Percentiles rank a stretch among this genome's conserved stretches.
Evolutionary conservation across 768 basidiomycete species (phyloP).

Genomic region (Coprinopsis strossmayeri): DNA sequence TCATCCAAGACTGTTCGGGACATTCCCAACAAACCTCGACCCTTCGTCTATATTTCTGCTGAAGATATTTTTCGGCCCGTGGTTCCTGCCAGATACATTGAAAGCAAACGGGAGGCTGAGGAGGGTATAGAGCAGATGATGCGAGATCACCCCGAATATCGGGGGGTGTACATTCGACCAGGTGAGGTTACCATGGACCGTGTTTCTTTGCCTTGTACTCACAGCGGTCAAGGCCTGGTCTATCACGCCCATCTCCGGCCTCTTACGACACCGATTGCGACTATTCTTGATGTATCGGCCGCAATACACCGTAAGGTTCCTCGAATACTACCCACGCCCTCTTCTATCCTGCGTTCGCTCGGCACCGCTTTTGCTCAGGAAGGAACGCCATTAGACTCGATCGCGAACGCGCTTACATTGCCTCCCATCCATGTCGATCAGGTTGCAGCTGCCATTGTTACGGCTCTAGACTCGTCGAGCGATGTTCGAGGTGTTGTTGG

Average conservation of each 20-base stretch:
- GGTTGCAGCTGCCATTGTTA: conserved; percentile 78
- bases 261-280: conserved; percentile 79
- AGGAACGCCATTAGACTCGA: conserved; percentile 47
- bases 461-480: conserved; percentile 44
- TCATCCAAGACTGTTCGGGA: conserved; percentile 28
- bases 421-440: conserved; percentile 96
- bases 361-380: conserved; percentile 23
- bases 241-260: conserved; percentile 95
- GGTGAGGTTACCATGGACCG: conserved; percentile 44
- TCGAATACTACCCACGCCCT: conserved; percentile 54
- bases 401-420: conserved; percentile 76
- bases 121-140: conserved; percentile 52
- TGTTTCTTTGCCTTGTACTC: conserved; percentile 3
- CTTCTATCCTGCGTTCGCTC: conserved; percentile 51
- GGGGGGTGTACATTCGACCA: conserved; percentile 82
- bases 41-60: conserved; percentile 95
- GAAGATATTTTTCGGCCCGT: conserved; percentile 89
- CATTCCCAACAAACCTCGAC: conserved; percentile 33
- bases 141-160: conserved; percentile 34
- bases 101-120: conserved; percentile 93
- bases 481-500: conserved; percentile 60
- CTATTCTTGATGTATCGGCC: conserved; percentile 76
- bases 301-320: conserved; percentile 59
- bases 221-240: conserved; percentile 63
- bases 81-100: conserved; percentile 81